These are phyloP conservation scores for Euclidium syriacum DNA, from an alignment of 345 rosid species.

Conservation along the genomic window DNA sequence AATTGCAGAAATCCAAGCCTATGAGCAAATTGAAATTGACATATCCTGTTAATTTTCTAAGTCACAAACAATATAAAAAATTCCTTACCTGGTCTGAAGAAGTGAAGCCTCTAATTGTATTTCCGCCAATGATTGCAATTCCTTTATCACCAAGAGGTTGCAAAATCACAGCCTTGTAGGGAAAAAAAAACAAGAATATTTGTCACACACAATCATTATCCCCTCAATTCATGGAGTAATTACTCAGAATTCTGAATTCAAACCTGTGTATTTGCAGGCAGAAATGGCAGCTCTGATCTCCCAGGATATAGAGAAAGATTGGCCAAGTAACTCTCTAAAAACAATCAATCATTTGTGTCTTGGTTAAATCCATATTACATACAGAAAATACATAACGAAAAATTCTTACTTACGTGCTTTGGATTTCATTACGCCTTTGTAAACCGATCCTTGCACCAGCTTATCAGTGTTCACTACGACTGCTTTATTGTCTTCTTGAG, in stretches of 20 bases:
- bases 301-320: conserved; percentile 90
- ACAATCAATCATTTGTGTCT: not conserved
- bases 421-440: conserved; percentile 58
- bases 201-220: not conserved
- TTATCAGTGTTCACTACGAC: conserved; percentile 47
- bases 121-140: conserved; percentile 69
- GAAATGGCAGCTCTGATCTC: conserved; percentile 79
- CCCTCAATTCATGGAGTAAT: not conserved
- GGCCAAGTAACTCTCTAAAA: conserved; percentile 81
- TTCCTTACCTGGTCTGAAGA: conserved; percentile 71
- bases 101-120: conserved; percentile 87
- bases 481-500: conserved; percentile 33
- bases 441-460: conserved; percentile 69
- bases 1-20: conserved; percentile 81
- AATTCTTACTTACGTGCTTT: conserved; percentile 55
- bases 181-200: not conserved
- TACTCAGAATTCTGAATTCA: not conserved
- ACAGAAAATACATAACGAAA: not conserved
- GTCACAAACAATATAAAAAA: not conserved
- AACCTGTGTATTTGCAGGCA: conserved; percentile 86
- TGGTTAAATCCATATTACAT: not conserved
- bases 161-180: conserved; percentile 74
- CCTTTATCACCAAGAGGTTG: conserved; percentile 91
- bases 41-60: not conserved
- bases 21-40: conserved; percentile 10